phyloP scores from a whole-genome alignment of 805 yeast species.

The Vanderwaltozyma polyspora region DNA sequence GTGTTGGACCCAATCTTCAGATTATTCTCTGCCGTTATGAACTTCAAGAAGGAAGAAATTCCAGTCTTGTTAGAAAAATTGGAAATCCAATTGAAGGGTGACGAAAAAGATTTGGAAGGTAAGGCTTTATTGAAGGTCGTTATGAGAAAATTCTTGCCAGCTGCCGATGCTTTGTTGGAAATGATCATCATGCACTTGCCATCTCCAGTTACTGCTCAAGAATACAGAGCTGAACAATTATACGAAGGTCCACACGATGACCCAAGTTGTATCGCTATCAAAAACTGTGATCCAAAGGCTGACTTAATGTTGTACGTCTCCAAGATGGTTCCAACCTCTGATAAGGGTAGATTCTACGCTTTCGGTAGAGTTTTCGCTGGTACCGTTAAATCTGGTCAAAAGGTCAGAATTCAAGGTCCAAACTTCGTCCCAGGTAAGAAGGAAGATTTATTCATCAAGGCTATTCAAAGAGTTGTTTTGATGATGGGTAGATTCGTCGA shows the following conservation, averaged over 20 bases:
- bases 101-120: conserved; percentile 96
- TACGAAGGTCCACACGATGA: conserved; percentile 98
- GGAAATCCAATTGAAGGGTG: conserved; percentile 84
- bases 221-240: conserved; percentile 95
- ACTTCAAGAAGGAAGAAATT: conserved; percentile 96
- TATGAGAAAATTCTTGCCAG: conserved; percentile 99
- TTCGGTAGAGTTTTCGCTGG: conserved; percentile 99
- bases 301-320: conserved; percentile 98
- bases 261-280: conserved; percentile 78
- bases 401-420: conserved; percentile 99
- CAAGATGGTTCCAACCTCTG: conserved; percentile 99
- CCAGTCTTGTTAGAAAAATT: conserved; percentile 83
- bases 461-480: conserved; percentile 95
- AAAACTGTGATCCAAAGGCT: conserved; percentile 95
- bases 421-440: conserved; percentile 97
- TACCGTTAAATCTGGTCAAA: conserved; percentile 96
- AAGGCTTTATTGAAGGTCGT: conserved; percentile 95
- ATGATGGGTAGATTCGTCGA: conserved; percentile 99
- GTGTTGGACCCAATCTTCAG: conserved; percentile 97
- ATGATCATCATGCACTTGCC: conserved; percentile 97
- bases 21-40: conserved; percentile 91
- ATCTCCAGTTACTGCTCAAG: conserved; percentile 97
- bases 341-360: conserved; percentile 99
- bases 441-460: conserved; percentile 91
- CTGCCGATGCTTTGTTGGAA: conserved; percentile 97